Evolutionary conservation across 1,284 basidiomycete species (phyloP), one percentile per base, ranked within the genome.

Genomic region (Malassezia arunalokei): DNA sequence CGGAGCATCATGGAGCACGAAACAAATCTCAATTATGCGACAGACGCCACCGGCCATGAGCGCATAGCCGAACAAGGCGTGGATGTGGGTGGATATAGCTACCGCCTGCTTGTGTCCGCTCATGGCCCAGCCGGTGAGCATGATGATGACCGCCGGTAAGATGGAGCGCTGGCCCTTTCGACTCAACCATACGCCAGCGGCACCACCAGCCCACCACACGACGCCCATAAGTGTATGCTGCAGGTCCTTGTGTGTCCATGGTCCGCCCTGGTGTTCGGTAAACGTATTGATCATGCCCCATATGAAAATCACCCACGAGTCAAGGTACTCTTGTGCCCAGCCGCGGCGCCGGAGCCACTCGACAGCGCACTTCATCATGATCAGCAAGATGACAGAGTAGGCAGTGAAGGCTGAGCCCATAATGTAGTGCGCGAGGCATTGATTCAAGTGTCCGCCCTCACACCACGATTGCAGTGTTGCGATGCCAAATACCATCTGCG

Each of bases 251-350:
- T 84, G 84, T 8, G 86, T 86, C 68, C 66, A 67, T 1, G 63
- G 60, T 7, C 63, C 67, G 14, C 68, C 65, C 6, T 64, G 62
- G 31, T 69, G 69, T 68, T 92, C 87, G 1, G 90, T 94, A 69
- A 95, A 94, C 0, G 90, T 91, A 65, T 95, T 95, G 53, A 95
- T 83, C 47, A 77, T 76, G 6, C 78, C 75, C 89, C 88, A 92
- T 30, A 84, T 75, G 75, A 83, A 83, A 58, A 94, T 92, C 14
- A 92, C 82, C 78, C 82, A 84, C 12, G 83, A 86, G 74, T 94
- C 90, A 78, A 87, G 83, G 81, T 83, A 90, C 68, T 95, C 91
- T 56, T 90, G 90, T 67, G 74, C 74, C 43, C 69, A 68, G 1
- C 75, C 73, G 6, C 67, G 68, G 4, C 76, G 61, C 57, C 81